A percentile compares a stretch with the other conserved stretches of the same genome.
Evolutionary conservation across 495 filamentous ascomycete species (phyloP).

Genomic region (Rusavskia elegans): DNA sequence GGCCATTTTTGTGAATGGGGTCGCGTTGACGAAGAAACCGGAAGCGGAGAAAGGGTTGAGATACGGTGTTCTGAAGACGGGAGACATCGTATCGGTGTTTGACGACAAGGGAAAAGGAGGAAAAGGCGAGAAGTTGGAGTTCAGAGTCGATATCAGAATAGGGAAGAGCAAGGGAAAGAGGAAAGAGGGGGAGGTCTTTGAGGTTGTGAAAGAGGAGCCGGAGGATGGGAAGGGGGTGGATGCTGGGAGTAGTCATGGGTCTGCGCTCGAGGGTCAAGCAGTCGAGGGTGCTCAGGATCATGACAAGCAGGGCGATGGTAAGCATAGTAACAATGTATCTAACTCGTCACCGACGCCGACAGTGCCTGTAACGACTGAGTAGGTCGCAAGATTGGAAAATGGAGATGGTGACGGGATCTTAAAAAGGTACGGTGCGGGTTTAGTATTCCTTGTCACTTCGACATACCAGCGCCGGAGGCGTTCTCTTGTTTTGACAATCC

Average conservation of each 20-base stretch:
- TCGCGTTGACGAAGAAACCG: constrained; percentile 30
- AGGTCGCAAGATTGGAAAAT: too few relatives aligned
- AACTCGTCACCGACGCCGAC: too few relatives aligned
- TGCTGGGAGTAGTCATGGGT: neutral
- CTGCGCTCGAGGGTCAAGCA: neutral
- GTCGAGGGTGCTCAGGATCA: neutral
- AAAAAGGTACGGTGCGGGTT: too few relatives aligned
- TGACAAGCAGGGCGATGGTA: neutral
- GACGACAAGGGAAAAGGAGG: constrained; percentile 5
- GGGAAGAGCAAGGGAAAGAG: constrained; percentile 30
- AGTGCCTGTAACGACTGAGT: too few relatives aligned
- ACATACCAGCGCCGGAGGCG: too few relatives aligned
- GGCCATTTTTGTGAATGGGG: constrained; percentile 60
- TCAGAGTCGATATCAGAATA: constrained; percentile 37
- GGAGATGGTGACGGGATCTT: too few relatives aligned
- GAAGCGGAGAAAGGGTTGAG: constrained; percentile 27
- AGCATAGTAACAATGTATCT: neutral
- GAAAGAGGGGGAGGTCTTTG: constrained; percentile 14
- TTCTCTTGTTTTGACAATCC: too few relatives aligned
- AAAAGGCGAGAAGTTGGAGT: constrained; percentile 29
- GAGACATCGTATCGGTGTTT: constrained; percentile 56
- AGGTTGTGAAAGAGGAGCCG: constrained; percentile 18
- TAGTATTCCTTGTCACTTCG: too few relatives aligned
- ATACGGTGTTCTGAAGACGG: constrained; percentile 54
- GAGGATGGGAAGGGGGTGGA: neutral